Evolutionary conservation across 208 protist genomes (phyloP).

Genomic region (Leptomonas pyrrhocoris): DNA sequence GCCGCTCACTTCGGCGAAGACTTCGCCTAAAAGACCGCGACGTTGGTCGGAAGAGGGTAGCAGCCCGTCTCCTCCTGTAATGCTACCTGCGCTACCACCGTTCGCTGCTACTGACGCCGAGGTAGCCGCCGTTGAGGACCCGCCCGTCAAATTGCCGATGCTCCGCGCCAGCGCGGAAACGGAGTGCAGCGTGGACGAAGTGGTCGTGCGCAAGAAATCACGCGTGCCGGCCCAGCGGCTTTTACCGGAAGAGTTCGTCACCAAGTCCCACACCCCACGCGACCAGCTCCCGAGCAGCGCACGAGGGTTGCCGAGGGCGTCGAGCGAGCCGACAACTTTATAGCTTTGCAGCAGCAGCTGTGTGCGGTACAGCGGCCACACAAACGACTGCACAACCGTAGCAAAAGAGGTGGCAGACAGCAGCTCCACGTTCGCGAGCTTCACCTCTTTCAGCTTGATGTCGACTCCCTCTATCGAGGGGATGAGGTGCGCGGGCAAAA

Average conservation of each 20-base stretch:
- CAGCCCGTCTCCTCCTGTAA: neutral
- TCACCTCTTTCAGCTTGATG: constrained; percentile 35
- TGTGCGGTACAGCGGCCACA: constrained; percentile 62
- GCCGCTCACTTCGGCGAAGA: constrained; percentile 40
- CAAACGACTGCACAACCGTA: constrained; percentile 24
- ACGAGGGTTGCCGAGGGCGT: constrained; percentile 75
- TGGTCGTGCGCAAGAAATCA: constrained; percentile 53
- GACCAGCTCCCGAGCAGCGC: constrained; percentile 58
- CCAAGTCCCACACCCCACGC: constrained; percentile 61
- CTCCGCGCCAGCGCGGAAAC: constrained; percentile 67
- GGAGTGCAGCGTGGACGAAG: constrained; percentile 75
- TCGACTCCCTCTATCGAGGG: constrained; percentile 54
- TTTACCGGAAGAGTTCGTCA: constrained; percentile 38
- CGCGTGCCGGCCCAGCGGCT: constrained; percentile 51
- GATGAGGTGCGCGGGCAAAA: constrained; percentile 36
- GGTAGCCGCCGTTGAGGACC: neutral
- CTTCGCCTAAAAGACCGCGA: constrained; percentile 39
- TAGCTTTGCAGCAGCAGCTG: constrained; percentile 75
- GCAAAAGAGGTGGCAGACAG: constrained; percentile 31
- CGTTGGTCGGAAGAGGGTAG: neutral
- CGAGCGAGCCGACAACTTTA: constrained; percentile 77
- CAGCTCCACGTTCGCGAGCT: constrained; percentile 41
- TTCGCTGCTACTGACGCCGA: neutral
- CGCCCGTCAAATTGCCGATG: constrained; percentile 45
- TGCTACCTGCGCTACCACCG: too few relatives aligned